Conservation (phyloP, 345 rosid genomes). For the Pistacia integerrima region DNA sequence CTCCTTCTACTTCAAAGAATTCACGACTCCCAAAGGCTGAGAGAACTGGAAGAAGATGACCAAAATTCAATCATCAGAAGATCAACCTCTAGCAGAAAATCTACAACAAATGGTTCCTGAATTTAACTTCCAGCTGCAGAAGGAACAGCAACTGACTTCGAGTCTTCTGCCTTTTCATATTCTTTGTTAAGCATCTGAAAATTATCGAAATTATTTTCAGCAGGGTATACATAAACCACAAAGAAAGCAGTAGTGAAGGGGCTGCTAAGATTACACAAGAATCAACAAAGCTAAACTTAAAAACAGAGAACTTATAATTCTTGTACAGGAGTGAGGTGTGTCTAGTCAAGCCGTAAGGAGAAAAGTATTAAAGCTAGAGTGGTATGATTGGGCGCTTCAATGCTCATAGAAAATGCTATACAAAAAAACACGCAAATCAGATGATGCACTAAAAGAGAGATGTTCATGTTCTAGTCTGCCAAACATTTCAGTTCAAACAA, state of each 20-base stretch:
- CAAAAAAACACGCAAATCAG: neutral
- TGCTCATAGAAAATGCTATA: no score
- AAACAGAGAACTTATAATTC: no score
- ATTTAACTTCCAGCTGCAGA: slow-evolving; percentile 39
- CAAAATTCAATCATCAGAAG: neutral
- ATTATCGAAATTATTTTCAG: neutral
- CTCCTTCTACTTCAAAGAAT: neutral
- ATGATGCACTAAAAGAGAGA: neutral
- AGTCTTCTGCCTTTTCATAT: slow-evolving; percentile 52
- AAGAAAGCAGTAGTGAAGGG: neutral
- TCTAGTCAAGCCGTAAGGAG: no score
- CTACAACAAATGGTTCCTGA: neutral
- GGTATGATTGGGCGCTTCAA: no score
- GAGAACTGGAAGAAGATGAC: neutral
- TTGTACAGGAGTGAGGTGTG: no score
- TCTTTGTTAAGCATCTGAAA: slow-evolving; percentile 56
- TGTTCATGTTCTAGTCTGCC: neutral
- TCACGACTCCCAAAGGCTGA: neutral
- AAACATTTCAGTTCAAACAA: neutral
- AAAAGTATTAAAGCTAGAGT: no score
- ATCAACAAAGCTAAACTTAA: no score
- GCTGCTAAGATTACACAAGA: no score
- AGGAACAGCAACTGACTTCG: slow-evolving; percentile 37
- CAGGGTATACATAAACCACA: neutral
- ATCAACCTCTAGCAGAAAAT: neutral